These are phyloP conservation scores for Aotearoamyces nothofagi DNA, from an alignment of 2,329 filamentous ascomycete species.

Conservation along the genomic window DNA sequence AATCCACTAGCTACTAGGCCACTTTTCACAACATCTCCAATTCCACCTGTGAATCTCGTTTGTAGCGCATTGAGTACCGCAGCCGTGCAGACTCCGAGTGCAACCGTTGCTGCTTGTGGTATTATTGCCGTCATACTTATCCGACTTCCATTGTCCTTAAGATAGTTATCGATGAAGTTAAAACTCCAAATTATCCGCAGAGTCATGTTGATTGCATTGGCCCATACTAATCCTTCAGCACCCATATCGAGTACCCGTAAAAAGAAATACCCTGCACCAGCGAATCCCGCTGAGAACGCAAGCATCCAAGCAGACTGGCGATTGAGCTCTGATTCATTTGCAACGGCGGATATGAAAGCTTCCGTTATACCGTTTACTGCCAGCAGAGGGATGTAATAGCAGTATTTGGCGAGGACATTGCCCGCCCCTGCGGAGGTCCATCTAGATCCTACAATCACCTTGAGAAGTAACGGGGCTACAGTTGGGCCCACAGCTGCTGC, in stretches of 20 bases:
- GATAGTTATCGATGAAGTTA: slow-evolving; percentile 54
- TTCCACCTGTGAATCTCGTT: slow-evolving; percentile 12
- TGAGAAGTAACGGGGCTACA: slow-evolving; percentile 57
- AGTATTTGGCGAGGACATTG: slow-evolving; percentile 62
- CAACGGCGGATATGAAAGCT: slow-evolving; percentile 82
- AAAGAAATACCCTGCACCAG: slow-evolving; percentile 56
- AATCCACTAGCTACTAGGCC: slow-evolving; percentile 35
- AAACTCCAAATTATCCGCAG: slow-evolving; percentile 72
- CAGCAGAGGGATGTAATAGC: slow-evolving; percentile 84
- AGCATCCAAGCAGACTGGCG: slow-evolving; percentile 74
- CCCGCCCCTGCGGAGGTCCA: slow-evolving; percentile 67
- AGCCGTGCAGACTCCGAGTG: slow-evolving; percentile 28
- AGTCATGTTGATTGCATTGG: slow-evolving; percentile 82
- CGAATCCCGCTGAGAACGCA: slow-evolving; percentile 64
- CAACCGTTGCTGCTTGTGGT: slow-evolving; percentile 27
- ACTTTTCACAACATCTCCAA: slow-evolving; percentile 26
- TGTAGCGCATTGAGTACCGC: slow-evolving; percentile 22
- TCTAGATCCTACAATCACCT: slow-evolving; percentile 57
- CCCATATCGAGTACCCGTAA: slow-evolving; percentile 55
- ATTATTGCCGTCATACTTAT: slow-evolving; percentile 27
- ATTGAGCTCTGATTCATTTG: slow-evolving; percentile 59
- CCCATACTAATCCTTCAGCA: slow-evolving; percentile 66
- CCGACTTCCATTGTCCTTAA: slow-evolving; percentile 28
- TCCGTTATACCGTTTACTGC: slow-evolving; percentile 86
- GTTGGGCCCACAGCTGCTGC: slow-evolving; percentile 59